Base-by-base conservation (phyloP, 257 asterid genomes). In the Capsicum rhomboideum region DNA sequence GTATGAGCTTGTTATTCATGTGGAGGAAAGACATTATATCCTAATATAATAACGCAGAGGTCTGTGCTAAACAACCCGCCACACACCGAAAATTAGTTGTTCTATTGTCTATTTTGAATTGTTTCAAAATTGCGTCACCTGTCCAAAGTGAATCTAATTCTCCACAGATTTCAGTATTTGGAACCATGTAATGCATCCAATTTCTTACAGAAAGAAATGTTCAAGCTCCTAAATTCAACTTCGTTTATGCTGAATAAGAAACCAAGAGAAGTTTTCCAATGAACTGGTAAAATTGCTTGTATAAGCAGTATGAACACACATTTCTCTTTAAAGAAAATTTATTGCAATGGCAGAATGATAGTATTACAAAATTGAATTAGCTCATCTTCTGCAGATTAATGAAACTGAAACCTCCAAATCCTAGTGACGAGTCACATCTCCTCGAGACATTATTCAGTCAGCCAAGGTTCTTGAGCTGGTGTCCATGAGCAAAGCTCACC, bases 401-500 rank as follows among this genome's bases (percentile, higher is more conserved):
- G 79, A 8, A 83, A 59, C 14, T 20, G 42, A 23, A 59, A 49
- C 68, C 28, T 18, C 28, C 55, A 46, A 18, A 82, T 59, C 31
- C 26, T 46, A 21, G 6, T 42, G 58, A n/a, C 8, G 71, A 31
- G 59, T 44, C 79, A 46, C 23, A 1, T 21, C 72, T 55, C 23
- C 31, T 4, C 0, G 18, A 42, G 55, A 71, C 37, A 72, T 87
- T 88, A 95, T 84, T 95, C 99, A 26, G 23, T 88, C 79, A 95
- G 67, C 97, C 99, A 95, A 23, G 97, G 97, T 54, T 91, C 92
- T 79, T 89, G 91, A 85, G 66, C 91, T 1, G 97, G 94, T 64
- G 89, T 86, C 99, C 99, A 95, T 46, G 89, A 85, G 53, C 88
- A 78, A 84, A 93, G 34, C 85, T 95, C 99, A 49, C 94, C 95